phyloP scores from a whole-genome alignment of 106 monocot species.

The Acorus gramineus region DNA sequence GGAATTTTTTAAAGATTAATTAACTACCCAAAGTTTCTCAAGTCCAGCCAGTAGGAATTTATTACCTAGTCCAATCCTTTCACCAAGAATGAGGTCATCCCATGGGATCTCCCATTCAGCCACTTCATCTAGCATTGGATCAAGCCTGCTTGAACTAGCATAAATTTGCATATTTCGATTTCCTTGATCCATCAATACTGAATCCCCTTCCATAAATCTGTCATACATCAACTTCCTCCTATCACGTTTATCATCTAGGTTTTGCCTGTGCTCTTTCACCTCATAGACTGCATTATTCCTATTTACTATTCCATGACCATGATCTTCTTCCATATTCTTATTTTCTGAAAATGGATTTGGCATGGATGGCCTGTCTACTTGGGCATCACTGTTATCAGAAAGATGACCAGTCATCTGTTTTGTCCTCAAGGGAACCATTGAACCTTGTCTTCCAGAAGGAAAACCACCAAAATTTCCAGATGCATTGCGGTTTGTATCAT shows the following conservation, averaged over 20 bases:
- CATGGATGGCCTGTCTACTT: constrained; percentile 5
- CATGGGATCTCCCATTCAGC: constrained; percentile 87
- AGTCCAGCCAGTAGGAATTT: too few species aligned
- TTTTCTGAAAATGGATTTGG: constrained; percentile 22
- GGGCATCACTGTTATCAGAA: constrained; percentile 10
- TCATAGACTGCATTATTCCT: constrained; percentile 11
- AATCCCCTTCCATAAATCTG: constrained; percentile 29
- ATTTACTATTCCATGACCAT: constrained; percentile 8
- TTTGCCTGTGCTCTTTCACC: constrained; percentile 16
- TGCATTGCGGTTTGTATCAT: neutral
- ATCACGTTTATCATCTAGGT: constrained; percentile 22
- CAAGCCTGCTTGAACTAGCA: constrained; percentile 37
- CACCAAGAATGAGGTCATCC: constrained; percentile 93
- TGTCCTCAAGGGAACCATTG: constrained; percentile 4
- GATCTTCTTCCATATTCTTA: constrained; percentile 5
- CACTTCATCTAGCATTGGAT: constrained; percentile 87
- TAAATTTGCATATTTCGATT: constrained; percentile 23
- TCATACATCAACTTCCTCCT: constrained; percentile 28
- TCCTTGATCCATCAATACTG: constrained; percentile 22
- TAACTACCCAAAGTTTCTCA: too few species aligned
- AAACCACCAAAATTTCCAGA: too few species aligned
- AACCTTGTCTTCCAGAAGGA: too few species aligned
- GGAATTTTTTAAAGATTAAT: too few species aligned
- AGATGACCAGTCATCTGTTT: neutral
- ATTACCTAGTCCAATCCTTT: constrained; percentile 99